Conservation (phyloP, 768 basidiomycete species). For the Mycena vulgaris region DNA sequence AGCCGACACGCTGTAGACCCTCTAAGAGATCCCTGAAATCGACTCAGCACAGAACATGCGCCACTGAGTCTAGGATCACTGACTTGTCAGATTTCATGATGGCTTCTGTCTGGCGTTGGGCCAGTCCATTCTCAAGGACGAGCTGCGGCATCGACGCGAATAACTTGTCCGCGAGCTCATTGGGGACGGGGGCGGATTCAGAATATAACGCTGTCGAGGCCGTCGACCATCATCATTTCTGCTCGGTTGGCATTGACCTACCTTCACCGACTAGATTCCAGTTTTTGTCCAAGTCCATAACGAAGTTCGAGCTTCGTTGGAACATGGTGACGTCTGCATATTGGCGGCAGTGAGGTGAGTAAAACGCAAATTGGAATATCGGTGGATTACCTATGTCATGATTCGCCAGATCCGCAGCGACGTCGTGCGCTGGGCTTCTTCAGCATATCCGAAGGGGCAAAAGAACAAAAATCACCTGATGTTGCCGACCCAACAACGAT, state of each 20-base stretch:
- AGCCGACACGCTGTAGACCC: constrained; percentile 70
- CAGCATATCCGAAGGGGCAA: background rate
- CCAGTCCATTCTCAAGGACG: too few species aligned
- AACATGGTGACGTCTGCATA: constrained; percentile 72
- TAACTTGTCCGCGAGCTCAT: constrained; percentile 67
- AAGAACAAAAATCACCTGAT: constrained; percentile 40
- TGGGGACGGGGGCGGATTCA: constrained; percentile 63
- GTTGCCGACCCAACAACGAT: constrained; percentile 79
- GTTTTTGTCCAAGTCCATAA: too few species aligned
- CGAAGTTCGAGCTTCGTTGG: constrained; percentile 72
- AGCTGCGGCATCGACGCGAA: constrained; percentile 62
- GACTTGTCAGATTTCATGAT: too few species aligned
- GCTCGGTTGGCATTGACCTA: too few species aligned
- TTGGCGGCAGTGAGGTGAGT: constrained; percentile 53
- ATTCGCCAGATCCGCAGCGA: constrained; percentile 61
- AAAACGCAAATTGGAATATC: too few species aligned
- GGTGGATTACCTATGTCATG: too few species aligned
- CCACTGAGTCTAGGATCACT: too few species aligned
- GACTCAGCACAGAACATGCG: too few species aligned
- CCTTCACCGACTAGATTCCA: too few species aligned
- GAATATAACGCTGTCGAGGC: constrained; percentile 60
- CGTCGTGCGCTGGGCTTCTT: constrained; percentile 56
- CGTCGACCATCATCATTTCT: constrained; percentile 54
- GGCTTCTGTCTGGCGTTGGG: too few species aligned
- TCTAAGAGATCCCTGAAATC: constrained; percentile 71